Percentiles rank a stretch among this genome's conserved stretches.
These are phyloP conservation scores for Aspergillus wentii DNA, from an alignment of 495 filamentous ascomycete species.

Conservation along the genomic window DNA sequence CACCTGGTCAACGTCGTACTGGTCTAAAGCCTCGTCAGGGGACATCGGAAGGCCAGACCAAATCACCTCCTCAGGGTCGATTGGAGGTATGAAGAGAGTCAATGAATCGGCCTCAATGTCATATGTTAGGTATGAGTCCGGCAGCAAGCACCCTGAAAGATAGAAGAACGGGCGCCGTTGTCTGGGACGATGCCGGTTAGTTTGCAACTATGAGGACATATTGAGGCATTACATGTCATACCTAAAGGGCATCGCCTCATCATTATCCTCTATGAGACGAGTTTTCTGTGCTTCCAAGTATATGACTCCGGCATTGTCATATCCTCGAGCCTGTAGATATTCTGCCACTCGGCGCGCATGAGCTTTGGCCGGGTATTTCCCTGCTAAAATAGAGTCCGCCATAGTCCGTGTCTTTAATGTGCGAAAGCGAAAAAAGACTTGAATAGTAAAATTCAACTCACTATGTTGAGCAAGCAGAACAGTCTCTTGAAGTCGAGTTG, in stretches of 20 bases:
- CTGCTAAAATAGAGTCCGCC: conserved; percentile 46
- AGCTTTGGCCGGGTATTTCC: conserved; percentile 92
- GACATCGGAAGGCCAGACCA: conserved; percentile 89
- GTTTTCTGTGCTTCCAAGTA: conserved; percentile 86
- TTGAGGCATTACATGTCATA: too few species aligned
- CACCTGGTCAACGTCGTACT: conserved; percentile 82
- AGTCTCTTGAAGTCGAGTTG: too few species aligned
- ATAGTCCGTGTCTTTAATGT: conserved; percentile 28
- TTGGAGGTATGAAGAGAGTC: conserved; percentile 88
- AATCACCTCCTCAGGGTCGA: conserved; percentile 85
- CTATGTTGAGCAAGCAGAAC: too few species aligned
- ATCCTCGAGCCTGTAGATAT: conserved; percentile 47
- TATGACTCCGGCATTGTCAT: conserved; percentile 41
- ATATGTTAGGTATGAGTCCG: conserved; percentile 81
- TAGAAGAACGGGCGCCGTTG: conserved; percentile 96
- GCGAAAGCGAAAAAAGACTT: too few species aligned
- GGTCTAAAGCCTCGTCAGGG: conserved; percentile 62
- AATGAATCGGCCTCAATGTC: conserved; percentile 64
- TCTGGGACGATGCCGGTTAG: conserved; percentile 15
- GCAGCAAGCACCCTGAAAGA: conserved; percentile 77
- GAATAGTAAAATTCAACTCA: too few species aligned
- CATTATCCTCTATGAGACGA: conserved; percentile 75
- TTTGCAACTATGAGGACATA: too few species aligned
- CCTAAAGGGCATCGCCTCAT: conserved; percentile 73
- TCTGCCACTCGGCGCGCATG: conserved; percentile 81